Evolutionary conservation across 2,329 filamentous ascomycete species (phyloP), one percentile per base, ranked within the genome.

Genomic region (Daldinia sp.): DNA sequence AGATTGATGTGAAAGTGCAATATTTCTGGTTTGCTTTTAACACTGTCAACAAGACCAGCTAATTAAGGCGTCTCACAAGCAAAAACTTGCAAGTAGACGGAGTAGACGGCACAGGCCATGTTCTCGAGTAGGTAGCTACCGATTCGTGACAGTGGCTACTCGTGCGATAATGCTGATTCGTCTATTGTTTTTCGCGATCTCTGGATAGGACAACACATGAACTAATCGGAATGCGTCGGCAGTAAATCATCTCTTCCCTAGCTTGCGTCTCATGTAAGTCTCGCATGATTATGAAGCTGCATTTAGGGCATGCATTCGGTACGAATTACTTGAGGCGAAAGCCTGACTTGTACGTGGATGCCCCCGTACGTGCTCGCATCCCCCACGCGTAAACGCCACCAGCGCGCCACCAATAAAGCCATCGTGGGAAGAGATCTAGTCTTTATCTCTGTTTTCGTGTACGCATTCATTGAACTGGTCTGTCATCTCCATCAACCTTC

Each of bases 401-500:
- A 52, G 47, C 35, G 43, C 39, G 53, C 56, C 56, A 58, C 52
- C 34, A 50, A 54, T 54, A 43, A 58, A 45, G 25, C 19, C 21
- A 59, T 47, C 34, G 15, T 32, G 30, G 30, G 15, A 25, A 52
- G 15, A 47, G 27, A 27, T 23, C 49, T 29, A 47, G n/a, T 23
- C 10, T 15, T 43, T 17, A 35, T 19, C 25, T 27, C 48, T n/a
- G 25, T 25, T 25, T 34, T 57, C 47, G 48, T 21, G 15, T 25
- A 29, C 19, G 54, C 30, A 10, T 39, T 30, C 34, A 30, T 53
- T 13, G 11, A 13, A 29, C 34, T 29, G 30, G 45, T 52, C 48
- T 34, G 13, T 48, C 49, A 27, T 55, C 51, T 39, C 55, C 17
- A 67, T 66, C 39, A 59, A 32, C 72, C 48, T 80, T 75, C 61